Percentiles rank a stretch among this genome's conserved stretches.
Evolutionary conservation across 345 rosid species (phyloP).

Genomic region (Viola odorata): DNA sequence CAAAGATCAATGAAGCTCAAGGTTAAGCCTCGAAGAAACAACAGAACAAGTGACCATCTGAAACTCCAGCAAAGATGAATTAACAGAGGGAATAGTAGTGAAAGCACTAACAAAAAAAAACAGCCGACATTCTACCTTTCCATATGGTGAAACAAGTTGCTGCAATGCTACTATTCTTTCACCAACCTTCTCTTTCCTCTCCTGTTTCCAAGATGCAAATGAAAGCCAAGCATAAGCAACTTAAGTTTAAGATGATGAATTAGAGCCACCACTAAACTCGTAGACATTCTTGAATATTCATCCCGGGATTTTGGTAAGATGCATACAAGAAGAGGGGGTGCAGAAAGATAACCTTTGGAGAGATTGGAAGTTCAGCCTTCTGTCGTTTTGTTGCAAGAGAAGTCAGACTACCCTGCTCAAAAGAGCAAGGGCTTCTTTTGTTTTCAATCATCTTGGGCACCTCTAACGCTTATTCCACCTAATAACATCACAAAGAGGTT

Average conservation of each 20-base stretch:
- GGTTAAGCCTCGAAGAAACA: background rate
- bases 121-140: conserved; percentile 54
- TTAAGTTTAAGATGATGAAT: background rate
- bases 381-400: conserved; percentile 65
- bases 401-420: conserved; percentile 49
- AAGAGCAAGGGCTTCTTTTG: conserved; percentile 62
- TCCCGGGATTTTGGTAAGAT: no score
- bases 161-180: conserved; percentile 82
- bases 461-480: conserved; percentile 19
- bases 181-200: conserved; percentile 84
- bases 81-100: background rate
- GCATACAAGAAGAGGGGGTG: background rate
- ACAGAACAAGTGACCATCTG: no score
- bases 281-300: no score
- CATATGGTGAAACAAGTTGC: conserved; percentile 93
- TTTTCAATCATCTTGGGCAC: conserved; percentile 66
- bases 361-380: conserved; percentile 62
- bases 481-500: no score
- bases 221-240: conserved; percentile 5
- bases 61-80: no score
- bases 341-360: conserved; percentile 52
- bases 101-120: background rate
- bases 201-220: conserved; percentile 39
- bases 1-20: background rate
- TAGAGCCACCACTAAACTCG: background rate